These are phyloP conservation scores for Rhinocladiella mackenziei DNA, from an alignment of 2,329 filamentous ascomycete species.

Conservation along the genomic window DNA sequence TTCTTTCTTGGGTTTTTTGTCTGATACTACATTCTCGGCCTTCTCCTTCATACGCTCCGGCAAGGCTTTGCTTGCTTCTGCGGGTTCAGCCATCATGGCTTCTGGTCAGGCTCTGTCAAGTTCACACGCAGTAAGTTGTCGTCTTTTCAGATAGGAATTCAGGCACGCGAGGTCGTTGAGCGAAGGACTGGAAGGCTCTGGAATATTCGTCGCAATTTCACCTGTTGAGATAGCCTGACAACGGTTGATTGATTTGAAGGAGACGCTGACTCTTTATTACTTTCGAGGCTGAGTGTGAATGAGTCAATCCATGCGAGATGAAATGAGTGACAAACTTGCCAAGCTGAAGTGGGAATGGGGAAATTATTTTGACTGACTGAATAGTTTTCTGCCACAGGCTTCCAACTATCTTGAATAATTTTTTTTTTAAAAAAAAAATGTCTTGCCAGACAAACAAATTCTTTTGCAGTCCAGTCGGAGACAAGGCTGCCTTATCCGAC, in stretches of 20 bases:
- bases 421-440: too few relatives aligned
- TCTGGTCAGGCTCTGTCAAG: background rate
- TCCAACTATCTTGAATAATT: too few relatives aligned
- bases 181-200: background rate
- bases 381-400: too few relatives aligned
- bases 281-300: background rate
- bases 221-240: background rate
- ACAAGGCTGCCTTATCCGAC: conserved; percentile 1
- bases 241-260: background rate
- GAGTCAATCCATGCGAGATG: conserved; percentile 3
- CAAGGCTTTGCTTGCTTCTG: conserved; percentile 19
- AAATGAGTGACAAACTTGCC: conserved; percentile 8
- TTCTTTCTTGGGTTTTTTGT: conserved; percentile 30
- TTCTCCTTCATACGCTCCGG: conserved; percentile 38
- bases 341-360: conserved; percentile 3
- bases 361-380: too few relatives aligned
- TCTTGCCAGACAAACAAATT: too few relatives aligned
- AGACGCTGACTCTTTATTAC: too few relatives aligned
- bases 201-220: conserved; percentile 3
- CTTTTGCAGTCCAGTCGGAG: conserved; percentile 5
- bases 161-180: conserved; percentile 9
- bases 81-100: conserved; percentile 23
- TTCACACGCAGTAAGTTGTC: background rate
- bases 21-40: conserved; percentile 15
- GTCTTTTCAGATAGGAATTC: background rate